These are phyloP conservation scores for Daldinia concentrica DNA, from an alignment of 495 filamentous ascomycete genomes.

Conservation along the genomic window DNA sequence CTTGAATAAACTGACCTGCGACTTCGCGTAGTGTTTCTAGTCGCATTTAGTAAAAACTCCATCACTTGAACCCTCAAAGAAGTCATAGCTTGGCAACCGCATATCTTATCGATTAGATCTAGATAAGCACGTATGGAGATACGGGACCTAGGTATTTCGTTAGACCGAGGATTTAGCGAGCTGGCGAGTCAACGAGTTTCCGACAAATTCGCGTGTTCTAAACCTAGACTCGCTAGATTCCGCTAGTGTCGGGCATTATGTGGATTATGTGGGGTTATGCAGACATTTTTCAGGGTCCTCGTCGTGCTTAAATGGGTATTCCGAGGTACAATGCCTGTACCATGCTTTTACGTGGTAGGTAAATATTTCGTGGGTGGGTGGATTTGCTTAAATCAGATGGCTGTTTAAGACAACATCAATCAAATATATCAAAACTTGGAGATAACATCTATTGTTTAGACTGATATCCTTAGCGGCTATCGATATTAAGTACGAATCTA, in stretches of 20 bases:
- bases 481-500: constrained; percentile 25
- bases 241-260: constrained; percentile 30
- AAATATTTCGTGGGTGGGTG: neutral
- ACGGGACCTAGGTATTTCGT: neutral
- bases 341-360: neutral
- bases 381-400: neutral
- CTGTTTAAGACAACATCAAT: constrained; percentile 22
- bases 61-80: constrained; percentile 1
- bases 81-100: constrained; percentile 1
- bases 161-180: constrained; percentile 30
- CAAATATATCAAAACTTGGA: neutral
- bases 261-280: constrained; percentile 23
- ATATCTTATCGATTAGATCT: constrained; percentile 26
- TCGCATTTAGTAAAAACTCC: constrained; percentile 6
- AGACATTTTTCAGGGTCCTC: constrained; percentile 20
- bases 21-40: neutral
- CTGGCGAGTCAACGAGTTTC: constrained; percentile 5
- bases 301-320: constrained; percentile 2
- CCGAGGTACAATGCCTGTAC: constrained; percentile 13
- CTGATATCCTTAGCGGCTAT: neutral
- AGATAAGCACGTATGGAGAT: neutral
- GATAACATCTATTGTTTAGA: neutral
- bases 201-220: constrained; percentile 35
- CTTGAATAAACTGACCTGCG: neutral
- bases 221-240: constrained; percentile 19